Evolutionary conservation across 139 green algal species (phyloP).

Genomic region (Picochlorum sp.): DNA sequence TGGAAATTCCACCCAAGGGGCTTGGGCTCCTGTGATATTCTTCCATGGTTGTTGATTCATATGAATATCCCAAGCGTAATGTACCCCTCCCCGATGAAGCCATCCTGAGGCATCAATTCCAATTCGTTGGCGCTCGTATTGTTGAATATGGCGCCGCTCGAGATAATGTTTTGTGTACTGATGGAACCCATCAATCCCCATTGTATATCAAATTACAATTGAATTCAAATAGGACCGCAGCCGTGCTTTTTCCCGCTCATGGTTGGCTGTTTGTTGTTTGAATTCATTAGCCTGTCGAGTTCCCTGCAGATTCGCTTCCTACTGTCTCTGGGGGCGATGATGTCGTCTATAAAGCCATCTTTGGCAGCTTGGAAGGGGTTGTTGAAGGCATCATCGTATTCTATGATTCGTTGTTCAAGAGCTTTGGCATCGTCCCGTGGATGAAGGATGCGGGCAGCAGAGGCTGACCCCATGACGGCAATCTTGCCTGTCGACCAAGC

Average conservation of each 20-base stretch:
- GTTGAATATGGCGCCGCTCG: slow-evolving; percentile 42
- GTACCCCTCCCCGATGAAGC: slow-evolving; percentile 83
- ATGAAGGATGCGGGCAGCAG: slow-evolving; percentile 55
- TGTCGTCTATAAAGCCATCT: slow-evolving; percentile 53
- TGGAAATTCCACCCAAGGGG: slow-evolving; percentile 72
- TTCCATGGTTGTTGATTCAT: slow-evolving; percentile 32
- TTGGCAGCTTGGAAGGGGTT: slow-evolving; percentile 42
- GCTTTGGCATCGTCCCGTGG: slow-evolving; percentile 7
- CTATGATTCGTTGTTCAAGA: slow-evolving; percentile 1
- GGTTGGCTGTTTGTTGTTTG: slow-evolving; percentile 25
- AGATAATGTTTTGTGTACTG: slow-evolving; percentile 8
- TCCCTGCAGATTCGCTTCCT: slow-evolving; percentile 38
- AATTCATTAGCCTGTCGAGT: slow-evolving; percentile 36
- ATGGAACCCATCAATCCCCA: slow-evolving; percentile 25
- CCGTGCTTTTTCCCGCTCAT: slow-evolving; percentile 31
- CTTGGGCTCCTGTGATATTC: neutral
- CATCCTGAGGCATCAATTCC: slow-evolving; percentile 88
- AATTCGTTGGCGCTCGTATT: slow-evolving; percentile 59
- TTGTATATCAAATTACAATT: neutral
- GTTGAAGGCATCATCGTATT: slow-evolving; percentile 50
- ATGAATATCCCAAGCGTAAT: slow-evolving; percentile 72
- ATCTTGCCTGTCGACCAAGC: slow-evolving; percentile 59
- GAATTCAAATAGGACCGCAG: slow-evolving; percentile 34
- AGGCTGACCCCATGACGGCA: slow-evolving; percentile 62
- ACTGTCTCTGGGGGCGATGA: slow-evolving; percentile 51